phyloP scores from a whole-genome alignment of 208 protist species.

The Wallacemonas sp. region DNA sequence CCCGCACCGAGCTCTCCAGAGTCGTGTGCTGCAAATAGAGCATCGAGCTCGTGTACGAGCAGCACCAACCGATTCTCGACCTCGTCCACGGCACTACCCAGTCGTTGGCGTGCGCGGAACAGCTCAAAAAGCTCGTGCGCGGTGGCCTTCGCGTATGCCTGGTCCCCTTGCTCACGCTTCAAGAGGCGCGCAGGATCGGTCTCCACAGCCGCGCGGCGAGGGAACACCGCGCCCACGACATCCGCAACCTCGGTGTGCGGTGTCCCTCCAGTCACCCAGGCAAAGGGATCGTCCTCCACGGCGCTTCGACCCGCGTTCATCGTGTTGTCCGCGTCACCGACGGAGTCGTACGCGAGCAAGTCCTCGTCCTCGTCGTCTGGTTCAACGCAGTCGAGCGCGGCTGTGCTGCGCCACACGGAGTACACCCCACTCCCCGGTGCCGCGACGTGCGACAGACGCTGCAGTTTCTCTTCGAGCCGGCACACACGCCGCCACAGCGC shows the following conservation, averaged over 20 bases:
- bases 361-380: background rate
- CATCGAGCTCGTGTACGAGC: background rate
- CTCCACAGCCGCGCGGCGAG: too few species aligned
- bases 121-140: slow-evolving; percentile 36
- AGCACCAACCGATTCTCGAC: slow-evolving; percentile 12
- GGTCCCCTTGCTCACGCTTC: background rate
- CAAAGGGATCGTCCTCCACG: slow-evolving; percentile 3
- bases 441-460: background rate
- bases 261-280: background rate
- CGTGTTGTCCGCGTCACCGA: background rate
- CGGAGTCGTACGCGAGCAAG: background rate
- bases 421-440: background rate
- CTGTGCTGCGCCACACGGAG: slow-evolving; percentile 2
- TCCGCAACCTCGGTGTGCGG: too few species aligned
- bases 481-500: background rate
- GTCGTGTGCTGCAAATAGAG: background rate
- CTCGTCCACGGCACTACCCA: background rate
- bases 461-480: background rate
- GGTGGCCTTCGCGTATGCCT: slow-evolving; percentile 10
- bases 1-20: background rate
- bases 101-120: background rate
- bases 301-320: too few species aligned
- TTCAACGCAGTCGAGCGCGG: background rate
- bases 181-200: background rate
- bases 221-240: too few species aligned